Evolutionary conservation across 2,329 filamentous ascomycete genomes (phyloP), one percentile per base, ranked within the genome.

Genomic region (Fusarium tricinctum): DNA sequence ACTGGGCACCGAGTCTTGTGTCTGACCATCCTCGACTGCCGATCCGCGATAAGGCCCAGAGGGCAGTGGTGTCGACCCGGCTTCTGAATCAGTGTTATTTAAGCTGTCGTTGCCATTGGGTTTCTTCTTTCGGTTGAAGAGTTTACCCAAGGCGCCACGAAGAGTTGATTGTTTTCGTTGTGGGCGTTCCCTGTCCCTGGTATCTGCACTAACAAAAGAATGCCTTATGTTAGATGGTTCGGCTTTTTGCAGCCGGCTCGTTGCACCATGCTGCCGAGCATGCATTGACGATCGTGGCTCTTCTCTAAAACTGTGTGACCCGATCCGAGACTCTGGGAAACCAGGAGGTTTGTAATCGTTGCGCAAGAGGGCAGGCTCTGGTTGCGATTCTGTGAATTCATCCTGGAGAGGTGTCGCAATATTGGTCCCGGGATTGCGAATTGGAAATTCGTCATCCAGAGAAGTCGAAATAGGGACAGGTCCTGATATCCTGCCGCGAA

Each of bases 121-220:
- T 77, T 85, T 88, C 77, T 85, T 86, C 65, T 83, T 87, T 61
- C 86, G 84, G 15, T 86, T 85, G 74, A 91, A 89, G 12, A 91
- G 76, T 65, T 82, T 86, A 48, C 85, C 83, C 45, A 90, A 74
- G 0, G 86, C 86, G 19, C 82, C 81, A 52, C 84, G 85, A 50
- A 91, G 75, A 0, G 84, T 85, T 1, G 87, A 89, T 74, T 86
- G 88, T 68, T 88, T 89, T 61, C 86, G 78, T 51, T 84, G 81
- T 3, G 85, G 85, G 20, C 63, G 70, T 22, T 72, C 68, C 32
- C 51, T 74, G 28, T 71, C 64, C 45, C 62, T 73, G 17, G 63
- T 67, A 30, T 68, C 65, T n/a, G 78, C 77, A 72, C 83, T 87
- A 54, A 83, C 72, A 20, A 78, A 79, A 15, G 86, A 88, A 68